Evolutionary conservation across 352 stramenopile species (phyloP), one percentile per base, ranked within the genome.

Genomic region (Globisporangium megalacanthum): DNA sequence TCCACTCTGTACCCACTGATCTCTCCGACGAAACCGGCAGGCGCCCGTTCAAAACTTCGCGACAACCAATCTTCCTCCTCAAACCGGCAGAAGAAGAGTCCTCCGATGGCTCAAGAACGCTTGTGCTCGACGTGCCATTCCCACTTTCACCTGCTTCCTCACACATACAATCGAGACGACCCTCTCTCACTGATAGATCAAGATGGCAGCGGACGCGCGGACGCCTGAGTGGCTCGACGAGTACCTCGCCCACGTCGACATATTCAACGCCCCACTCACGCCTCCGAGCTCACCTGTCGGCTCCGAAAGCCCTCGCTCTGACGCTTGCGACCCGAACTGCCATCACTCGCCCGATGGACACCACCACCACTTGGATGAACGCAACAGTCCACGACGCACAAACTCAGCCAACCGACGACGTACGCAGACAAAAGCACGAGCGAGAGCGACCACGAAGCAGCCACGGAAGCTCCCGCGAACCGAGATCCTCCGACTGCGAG

Each of bases 401-500:
- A 20, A 46, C 41, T 46, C 41, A 9, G 15, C 41, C 6, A 2
- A 15, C 20, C 41, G 14, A 22, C 41, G 41, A 46, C 6, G 41
- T 9, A 20, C 41, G 41, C n/a, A 46, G 11, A 6, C 41, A 13
- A 5, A 9, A 46, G n/a, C 41, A 10, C 15, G 41, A 20, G 41
- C 41, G 9, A 20, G 11, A 46, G 6, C 41, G 41, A 22, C 41
- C 41, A 46, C 41, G 2, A 46, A 20, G 17, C 54, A n/a, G n/a
- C 29, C 19, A 13, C 54, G 54, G 41, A 59, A 59, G 33, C 44
- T 52, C 14, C 54, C 54, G 8, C 50, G 49, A 15, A 35, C 44
- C 33, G 54, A 59, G 44, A 59, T 59, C 33, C 13, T 59, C n/a
- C 54, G 54, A 7, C 44, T 59, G 42, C 54, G 54, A 15, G 54